phyloP scores from a whole-genome alignment of 768 basidiomycete genomes.

The Hebeloma cylindrosporum region DNA sequence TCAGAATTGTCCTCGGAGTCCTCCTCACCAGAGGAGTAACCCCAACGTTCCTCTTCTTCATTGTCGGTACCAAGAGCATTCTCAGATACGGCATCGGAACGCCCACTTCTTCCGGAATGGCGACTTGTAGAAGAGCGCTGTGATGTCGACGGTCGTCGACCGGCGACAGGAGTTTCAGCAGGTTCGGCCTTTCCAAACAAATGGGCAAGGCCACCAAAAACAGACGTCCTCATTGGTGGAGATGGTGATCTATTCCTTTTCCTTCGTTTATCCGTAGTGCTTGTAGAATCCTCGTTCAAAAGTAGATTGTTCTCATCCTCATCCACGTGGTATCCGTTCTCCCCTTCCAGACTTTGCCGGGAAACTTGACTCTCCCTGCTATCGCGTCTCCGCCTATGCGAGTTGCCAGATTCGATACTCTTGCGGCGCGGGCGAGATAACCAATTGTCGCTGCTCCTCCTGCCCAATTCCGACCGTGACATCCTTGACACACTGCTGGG shows the following conservation, averaged over 20 bases:
- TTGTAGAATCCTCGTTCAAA: conserved; percentile 27
- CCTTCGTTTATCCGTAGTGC: conserved; percentile 26
- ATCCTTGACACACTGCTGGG: conserved; percentile 83
- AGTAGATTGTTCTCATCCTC: conserved; percentile 30
- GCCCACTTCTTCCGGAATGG: conserved; percentile 50
- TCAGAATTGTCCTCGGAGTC: conserved; percentile 46
- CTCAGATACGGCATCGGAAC: conserved; percentile 60
- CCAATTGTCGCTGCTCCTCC: conserved; percentile 60
- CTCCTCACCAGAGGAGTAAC: conserved; percentile 87
- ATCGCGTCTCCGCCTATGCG: conserved; percentile 40
- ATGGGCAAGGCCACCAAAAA: conserved; percentile 67
- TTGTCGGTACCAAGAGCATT: conserved; percentile 54
- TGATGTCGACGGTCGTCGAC: conserved; percentile 56
- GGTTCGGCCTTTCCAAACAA: conserved; percentile 57
- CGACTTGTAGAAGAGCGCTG: conserved; percentile 55
- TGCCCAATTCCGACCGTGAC: conserved; percentile 56
- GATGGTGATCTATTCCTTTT: conserved; percentile 34
- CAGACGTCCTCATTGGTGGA: conserved; percentile 40
- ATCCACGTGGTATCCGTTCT: conserved; percentile 29
- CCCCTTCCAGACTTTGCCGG: conserved; percentile 37
- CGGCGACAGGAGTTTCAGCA: conserved; percentile 36
- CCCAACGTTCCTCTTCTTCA: conserved; percentile 80
- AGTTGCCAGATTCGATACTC: conserved; percentile 48
- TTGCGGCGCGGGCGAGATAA: conserved; percentile 47
- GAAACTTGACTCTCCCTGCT: conserved; percentile 49